A percentile compares a stretch with the other conserved stretches of the same genome.
Conservation (phyloP, 495 filamentous ascomycete genomes). For the Lasiosphaeria miniovina region DNA sequence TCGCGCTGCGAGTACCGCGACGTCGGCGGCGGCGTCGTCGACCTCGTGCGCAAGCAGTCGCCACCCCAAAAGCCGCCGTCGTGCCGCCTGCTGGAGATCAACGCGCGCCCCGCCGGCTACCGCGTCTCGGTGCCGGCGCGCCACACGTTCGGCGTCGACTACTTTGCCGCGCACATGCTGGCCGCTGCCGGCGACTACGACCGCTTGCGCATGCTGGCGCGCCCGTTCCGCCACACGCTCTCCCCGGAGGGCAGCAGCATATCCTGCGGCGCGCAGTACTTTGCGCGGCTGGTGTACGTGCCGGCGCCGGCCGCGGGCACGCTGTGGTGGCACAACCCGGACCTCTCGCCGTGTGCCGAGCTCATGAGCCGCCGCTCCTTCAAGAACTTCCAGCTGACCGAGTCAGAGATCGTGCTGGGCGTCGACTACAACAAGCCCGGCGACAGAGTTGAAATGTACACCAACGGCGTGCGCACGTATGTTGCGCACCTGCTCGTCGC, state of each 20-base stretch:
- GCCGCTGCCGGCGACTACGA: constrained; percentile 27
- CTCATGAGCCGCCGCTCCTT: constrained; percentile 20
- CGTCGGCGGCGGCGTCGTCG: constrained; percentile 16
- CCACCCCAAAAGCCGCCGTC: background rate
- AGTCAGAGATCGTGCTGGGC: constrained; percentile 17
- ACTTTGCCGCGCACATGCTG: constrained; percentile 35
- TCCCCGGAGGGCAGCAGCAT: background rate
- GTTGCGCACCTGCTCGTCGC: constrained; percentile 26
- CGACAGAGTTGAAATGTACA: constrained; percentile 18
- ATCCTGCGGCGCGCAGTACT: constrained; percentile 24
- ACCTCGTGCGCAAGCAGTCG: constrained; percentile 11
- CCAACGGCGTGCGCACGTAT: constrained; percentile 28
- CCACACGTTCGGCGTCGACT: constrained; percentile 43
- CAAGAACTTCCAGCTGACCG: constrained; percentile 14
- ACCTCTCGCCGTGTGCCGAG: constrained; percentile 25
- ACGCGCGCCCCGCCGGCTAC: constrained; percentile 37
- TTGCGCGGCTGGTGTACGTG: constrained; percentile 30
- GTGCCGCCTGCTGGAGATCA: constrained; percentile 41
- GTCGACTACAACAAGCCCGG: constrained; percentile 25
- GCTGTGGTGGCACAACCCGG: constrained; percentile 5
- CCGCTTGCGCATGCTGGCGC: constrained; percentile 23
- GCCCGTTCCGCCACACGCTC: constrained; percentile 22
- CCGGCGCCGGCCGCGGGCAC: constrained; percentile 23
- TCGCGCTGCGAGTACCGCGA: constrained; percentile 29
- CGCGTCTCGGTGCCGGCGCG: constrained; percentile 24